phyloP scores from a whole-genome alignment of 164 flowering plant species.

The Chimonanthus praecox region DNA sequence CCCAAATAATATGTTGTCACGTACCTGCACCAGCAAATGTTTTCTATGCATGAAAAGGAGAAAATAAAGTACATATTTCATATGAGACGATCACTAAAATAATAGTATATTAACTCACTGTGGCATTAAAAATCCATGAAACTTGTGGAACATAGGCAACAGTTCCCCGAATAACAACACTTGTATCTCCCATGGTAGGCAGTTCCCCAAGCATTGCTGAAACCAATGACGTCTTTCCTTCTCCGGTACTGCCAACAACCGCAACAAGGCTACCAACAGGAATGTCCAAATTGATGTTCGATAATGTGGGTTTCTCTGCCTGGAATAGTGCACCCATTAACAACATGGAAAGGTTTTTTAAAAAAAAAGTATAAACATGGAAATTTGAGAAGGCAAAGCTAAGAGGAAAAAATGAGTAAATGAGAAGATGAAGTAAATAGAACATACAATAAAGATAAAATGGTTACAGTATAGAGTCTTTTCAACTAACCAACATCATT shows the following conservation, averaged over 20 bases:
- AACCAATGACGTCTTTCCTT: conserved; percentile 92
- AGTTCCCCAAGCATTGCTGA: conserved; percentile 99
- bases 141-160: conserved; percentile 97
- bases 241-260: conserved; percentile 93
- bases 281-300: conserved; percentile 78
- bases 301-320: conserved; percentile 82
- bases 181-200: conserved; percentile 56
- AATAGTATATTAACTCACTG: conserved; percentile 47
- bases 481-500: not conserved
- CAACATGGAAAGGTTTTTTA: not conserved
- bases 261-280: conserved; percentile 91
- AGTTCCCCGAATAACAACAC: conserved; percentile 67
- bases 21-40: conserved; percentile 48
- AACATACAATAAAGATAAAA: not conserved
- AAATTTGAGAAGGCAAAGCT: not conserved
- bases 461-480: not conserved
- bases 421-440: not conserved
- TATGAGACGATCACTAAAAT: not conserved
- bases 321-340: conserved; percentile 21
- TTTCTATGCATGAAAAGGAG: too few species aligned
- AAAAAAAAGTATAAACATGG: conserved; percentile 1
- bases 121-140: conserved; percentile 98
- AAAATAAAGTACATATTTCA: not conserved
- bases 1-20: conserved; percentile 94
- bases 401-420: not conserved